Evolutionary conservation across 805 yeast genomes (phyloP).

Genomic region (Hermanozyma aechmeae): DNA sequence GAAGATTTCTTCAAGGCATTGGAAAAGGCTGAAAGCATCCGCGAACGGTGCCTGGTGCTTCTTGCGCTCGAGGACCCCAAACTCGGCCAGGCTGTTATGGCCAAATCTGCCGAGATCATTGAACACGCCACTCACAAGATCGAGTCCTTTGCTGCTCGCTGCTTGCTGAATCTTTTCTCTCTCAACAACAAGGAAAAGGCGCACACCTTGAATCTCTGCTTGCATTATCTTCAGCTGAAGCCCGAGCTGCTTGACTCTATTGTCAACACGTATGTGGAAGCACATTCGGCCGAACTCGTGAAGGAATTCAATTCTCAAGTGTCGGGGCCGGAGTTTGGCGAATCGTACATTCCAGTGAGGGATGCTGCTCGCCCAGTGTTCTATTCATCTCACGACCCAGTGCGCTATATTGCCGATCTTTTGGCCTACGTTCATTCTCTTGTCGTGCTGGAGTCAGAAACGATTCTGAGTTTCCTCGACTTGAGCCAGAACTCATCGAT

Average conservation of each 20-base stretch:
- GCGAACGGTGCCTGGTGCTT: conserved; percentile 58
- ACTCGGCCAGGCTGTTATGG: conserved; percentile 58
- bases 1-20: conserved; percentile 54
- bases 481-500: conserved; percentile 15
- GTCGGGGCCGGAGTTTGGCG: conserved; percentile 26
- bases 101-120: conserved; percentile 42
- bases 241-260: conserved; percentile 48
- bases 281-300: conserved; percentile 53
- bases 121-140: conserved; percentile 28
- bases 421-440: conserved; percentile 82
- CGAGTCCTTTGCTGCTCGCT: conserved; percentile 19
- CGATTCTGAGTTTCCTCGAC: conserved; percentile 50
- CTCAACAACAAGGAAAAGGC: conserved; percentile 17
- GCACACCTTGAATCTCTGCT: conserved; percentile 20
- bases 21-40: conserved; percentile 53
- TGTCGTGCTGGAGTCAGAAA: conserved; percentile 80
- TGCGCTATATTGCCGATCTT: conserved; percentile 76
- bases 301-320: conserved; percentile 62
- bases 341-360: too few species aligned
- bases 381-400: conserved; percentile 68
- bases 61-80: conserved; percentile 60
- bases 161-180: conserved; percentile 21
- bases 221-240: conserved; percentile 23
- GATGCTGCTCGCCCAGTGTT: conserved; percentile 38
- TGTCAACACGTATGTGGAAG: conserved; percentile 52